Base-by-base conservation (phyloP, 176 grass and related monocot species). In the Typha latifolia region DNA sequence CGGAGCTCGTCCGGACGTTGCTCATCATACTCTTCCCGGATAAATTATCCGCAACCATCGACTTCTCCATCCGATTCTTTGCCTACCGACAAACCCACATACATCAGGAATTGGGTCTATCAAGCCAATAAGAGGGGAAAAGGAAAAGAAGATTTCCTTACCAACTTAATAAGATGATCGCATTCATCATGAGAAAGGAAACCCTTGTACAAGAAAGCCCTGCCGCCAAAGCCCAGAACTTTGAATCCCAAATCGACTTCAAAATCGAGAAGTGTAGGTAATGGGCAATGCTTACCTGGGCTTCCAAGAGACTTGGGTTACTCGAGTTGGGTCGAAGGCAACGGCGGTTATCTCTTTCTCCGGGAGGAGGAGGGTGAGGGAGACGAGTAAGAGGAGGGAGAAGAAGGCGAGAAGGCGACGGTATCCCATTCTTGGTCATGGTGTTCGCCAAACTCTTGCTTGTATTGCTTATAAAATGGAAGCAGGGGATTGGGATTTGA, bases 131-230 rank as follows among this genome's bases (percentile, higher is more conserved):
- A 10, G 5, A 8, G 3, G 19, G 15, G 8, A 5, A 56, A n/a
- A 18, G 4, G 16, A 0, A 14, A 7, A 18, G 19, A 57, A 57
- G 20, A 59, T 2, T 21, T 3, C 51, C 76, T 75, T 69, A 93
- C 90, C 79, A 93, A 71, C 3, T 72, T 37, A 23, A 93, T 48
- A 47, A 89, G 49, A 70, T 93, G 85, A 78, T 88, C 85, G 74
- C 85, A 83, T 61, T 89, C 90, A 32, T 32, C 32, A 43, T 80
- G 43, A 20, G 82, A 83, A 61, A 93, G 90, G 66, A 93, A 93
- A 19, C 77, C 78, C 72, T 72, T 83, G 66, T 89, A 85, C 15
- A 83, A 47, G 66, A 93, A 93, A 55, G 80, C 76, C 70, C 85
- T 93, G 81, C 69, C 1, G n/a, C 14, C 14, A 55, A 55, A 55